Evolutionary conservation across 805 yeast species (phyloP).

Genomic region (Myxozyma vanderwaltii): DNA sequence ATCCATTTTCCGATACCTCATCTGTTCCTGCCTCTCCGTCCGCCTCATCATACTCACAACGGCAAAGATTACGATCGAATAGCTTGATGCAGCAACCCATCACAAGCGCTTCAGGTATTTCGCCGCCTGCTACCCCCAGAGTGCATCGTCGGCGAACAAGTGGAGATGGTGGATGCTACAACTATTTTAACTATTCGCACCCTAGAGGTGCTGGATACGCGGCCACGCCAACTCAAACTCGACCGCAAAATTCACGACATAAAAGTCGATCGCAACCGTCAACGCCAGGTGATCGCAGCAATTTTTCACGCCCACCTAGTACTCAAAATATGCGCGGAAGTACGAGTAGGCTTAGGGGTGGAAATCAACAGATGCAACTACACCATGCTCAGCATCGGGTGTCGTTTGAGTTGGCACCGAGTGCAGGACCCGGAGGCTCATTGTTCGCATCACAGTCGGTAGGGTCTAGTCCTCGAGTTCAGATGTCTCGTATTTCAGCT

Average conservation of each 20-base stretch:
- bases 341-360: neutral
- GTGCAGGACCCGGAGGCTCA: neutral
- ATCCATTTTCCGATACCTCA: neutral
- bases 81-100: neutral
- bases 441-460: conserved; percentile 8
- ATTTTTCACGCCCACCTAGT: conserved; percentile 10
- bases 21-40: neutral
- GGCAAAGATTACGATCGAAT: conserved; percentile 1
- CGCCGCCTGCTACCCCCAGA: conserved; percentile 5
- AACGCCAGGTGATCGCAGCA: conserved; percentile 15
- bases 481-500: neutral
- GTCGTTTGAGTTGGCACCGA: conserved; percentile 4
- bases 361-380: neutral
- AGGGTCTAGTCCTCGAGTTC: conserved; percentile 12
- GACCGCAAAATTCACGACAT: neutral
- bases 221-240: neutral
- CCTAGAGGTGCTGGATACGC: conserved; percentile 1
- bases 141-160: conserved; percentile 24
- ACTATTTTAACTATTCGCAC: conserved; percentile 25
- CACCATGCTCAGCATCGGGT: conserved; percentile 5
- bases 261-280: conserved; percentile 24
- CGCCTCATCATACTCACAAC: conserved; percentile 1
- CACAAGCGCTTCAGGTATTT: neutral
- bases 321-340: neutral
- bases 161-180: conserved; percentile 25